phyloP scores from a whole-genome alignment of 202 grass and related monocot genomes.

The Brachypodium distachyon region DNA sequence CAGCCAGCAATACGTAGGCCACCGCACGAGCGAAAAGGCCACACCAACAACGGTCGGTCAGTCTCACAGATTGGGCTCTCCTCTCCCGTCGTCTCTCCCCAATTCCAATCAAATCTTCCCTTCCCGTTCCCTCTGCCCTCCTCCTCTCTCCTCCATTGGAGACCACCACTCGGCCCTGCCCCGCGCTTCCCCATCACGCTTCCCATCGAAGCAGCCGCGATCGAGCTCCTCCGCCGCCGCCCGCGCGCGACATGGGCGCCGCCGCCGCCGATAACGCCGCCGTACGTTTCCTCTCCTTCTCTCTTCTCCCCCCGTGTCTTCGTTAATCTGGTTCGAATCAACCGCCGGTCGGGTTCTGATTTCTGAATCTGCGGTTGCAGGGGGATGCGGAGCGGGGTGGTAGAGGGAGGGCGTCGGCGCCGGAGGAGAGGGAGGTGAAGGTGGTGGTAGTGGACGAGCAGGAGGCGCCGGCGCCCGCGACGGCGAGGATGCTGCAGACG shows the following conservation, averaged over 20 bases:
- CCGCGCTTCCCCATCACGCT: neutral
- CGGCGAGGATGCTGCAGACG: constrained; percentile 49
- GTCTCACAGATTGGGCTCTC: constrained; percentile 29
- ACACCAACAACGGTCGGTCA: constrained; percentile 76
- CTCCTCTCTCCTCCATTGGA: neutral
- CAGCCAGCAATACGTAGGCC: neutral
- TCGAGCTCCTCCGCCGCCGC: neutral
- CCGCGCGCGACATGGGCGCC: constrained; percentile 34
- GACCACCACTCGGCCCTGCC: neutral
- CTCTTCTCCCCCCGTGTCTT: neutral
- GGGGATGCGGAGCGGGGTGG: neutral
- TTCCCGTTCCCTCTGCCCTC: constrained; percentile 4
- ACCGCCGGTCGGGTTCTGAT: neutral
- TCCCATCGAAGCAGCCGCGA: neutral
- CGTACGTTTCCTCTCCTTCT: neutral
- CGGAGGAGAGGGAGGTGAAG: constrained; percentile 27
- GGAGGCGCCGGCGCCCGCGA: neutral
- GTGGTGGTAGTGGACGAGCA: constrained; percentile 25
- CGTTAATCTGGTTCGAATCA: neutral
- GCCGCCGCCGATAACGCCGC: constrained; percentile 35
- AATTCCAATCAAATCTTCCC: constrained; percentile 19
- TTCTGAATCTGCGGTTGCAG: neutral
- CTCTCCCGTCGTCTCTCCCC: neutral
- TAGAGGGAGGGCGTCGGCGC: neutral
- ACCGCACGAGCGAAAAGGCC: constrained; percentile 44